Evolutionary conservation across 495 filamentous ascomycete genomes (phyloP).

Genomic region (Endocarpon pusillum): DNA sequence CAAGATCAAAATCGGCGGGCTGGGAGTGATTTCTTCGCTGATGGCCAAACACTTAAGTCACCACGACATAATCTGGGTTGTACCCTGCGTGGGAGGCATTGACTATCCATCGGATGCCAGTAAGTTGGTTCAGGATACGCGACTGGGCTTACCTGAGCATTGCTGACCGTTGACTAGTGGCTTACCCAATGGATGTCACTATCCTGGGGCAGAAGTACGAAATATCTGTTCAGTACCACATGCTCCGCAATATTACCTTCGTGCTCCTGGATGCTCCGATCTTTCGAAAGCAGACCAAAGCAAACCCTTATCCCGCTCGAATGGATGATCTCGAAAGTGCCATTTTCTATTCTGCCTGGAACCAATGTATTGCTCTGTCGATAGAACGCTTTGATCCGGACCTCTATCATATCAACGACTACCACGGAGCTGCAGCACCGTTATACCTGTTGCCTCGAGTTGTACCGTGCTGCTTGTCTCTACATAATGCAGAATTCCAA

Average conservation of each 20-base stretch:
- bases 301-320: conserved; percentile 26
- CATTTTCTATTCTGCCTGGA: conserved; percentile 46
- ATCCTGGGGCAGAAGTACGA: conserved; percentile 22
- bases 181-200: conserved; percentile 23
- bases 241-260: conserved; percentile 27
- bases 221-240: conserved; percentile 27
- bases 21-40: conserved; percentile 30
- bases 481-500: conserved; percentile 56
- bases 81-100: conserved; percentile 28
- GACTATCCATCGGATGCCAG: conserved; percentile 25
- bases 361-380: conserved; percentile 39
- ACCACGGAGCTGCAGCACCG: conserved; percentile 46
- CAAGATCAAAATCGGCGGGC: conserved; percentile 29
- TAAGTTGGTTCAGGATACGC: not conserved
- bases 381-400: conserved; percentile 39
- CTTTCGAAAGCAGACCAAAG: conserved; percentile 25
- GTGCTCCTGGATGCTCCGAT: conserved; percentile 28
- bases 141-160: no score
- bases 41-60: conserved; percentile 32
- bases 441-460: conserved; percentile 41
- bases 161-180: no score
- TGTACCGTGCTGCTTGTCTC: conserved; percentile 40
- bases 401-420: conserved; percentile 56
- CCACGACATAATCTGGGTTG: conserved; percentile 31
- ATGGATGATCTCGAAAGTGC: conserved; percentile 35